Base-by-base conservation (phyloP, 2,329 filamentous ascomycete genomes). In the Trichophaea hybrida region DNA sequence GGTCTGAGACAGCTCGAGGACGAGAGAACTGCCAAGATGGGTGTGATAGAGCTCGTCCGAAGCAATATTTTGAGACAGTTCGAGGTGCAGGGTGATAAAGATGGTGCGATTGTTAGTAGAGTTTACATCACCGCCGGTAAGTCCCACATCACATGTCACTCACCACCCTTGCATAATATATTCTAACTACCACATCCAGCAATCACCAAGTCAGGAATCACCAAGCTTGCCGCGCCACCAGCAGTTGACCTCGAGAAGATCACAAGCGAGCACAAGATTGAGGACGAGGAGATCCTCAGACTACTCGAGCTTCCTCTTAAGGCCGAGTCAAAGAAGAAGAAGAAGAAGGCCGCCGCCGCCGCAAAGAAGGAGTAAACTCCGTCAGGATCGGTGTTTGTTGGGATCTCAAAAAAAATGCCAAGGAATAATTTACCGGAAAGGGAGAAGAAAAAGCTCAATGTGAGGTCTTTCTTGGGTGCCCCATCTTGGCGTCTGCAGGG, bases 251-350 rank as follows among this genome's bases (percentile, higher is more conserved):
- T 93, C 63, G 80, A 79, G 71, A 89, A 90, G 77, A 82, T 85
- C 78, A 85, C 95, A 80, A 85, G 88, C 37, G 90, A 97, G 74
- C 97, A 97, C 82, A 96, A 96, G 81, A 95, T 98, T 70, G 85
- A 83, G 67, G 91, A 97, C 66, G 88, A 94, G 76, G 91, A 97
- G 76, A 80, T 98, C 67, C 82, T 97, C 69, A 88, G 93, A 79
- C 91, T 97, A 66, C 80, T 98, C 55, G 89, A 93, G 75, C 86
- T 87, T 74, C 91, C 91, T 35, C 75, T 95, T 69, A 75, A 77
- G 56, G 78, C 84, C 66, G 88, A 87, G 75, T 86, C 87, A 76
- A 89, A 90, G 73, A 90, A 88, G 72, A 88, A 88, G 78, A 94
- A 90, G 81, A 89, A 86, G 80, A 82, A 85, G 78, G 86, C 85